Evolutionary conservation across 169 alveolate species (phyloP), one percentile per base, ranked within the genome.

Genomic region (Plasmodium yoelii): DNA sequence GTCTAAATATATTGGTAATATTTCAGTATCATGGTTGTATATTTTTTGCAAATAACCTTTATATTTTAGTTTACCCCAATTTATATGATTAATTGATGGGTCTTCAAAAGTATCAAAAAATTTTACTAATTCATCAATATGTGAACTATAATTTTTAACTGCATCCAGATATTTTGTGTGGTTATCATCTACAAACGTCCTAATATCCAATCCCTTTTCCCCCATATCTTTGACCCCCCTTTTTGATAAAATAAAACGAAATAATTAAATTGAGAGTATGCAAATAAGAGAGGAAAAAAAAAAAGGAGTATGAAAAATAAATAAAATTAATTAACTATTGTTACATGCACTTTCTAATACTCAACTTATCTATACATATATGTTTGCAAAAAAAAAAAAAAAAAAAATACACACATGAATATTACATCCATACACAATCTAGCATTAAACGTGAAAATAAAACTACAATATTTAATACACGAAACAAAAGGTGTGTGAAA

Each of bases 141-240:
- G 88, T 26, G 88, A 26, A 63, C 64, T 75, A 56, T 75, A 75
- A 75, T 75, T 75, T 34, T 75, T 75, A 12, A 75, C 88, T n/a
- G 88, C 88, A 19, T 75, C 88, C 60, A 75, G 56, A 63, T 75
- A 75, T 42, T 75, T 75, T 5, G 88, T 61, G 71, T 75, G 88
- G 44, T 49, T 75, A n/a, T 75, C 88, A 63, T 75, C 88, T 67
- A 75, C 64, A 55, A 51, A 75, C 1, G 88, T 49, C 28, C 88
- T 24, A 18, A 75, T 75, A n/a, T 60, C 88, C 74, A 39, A 47
- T 22, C 49, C 61, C 7, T 65, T 75, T 39, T 63, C 68, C 13
- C 67, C 88, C 75, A 63, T 61, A 19, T 68, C 47, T n/a, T 68
- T 49, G 24, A 22, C 13, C 28, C 46, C 12, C 28, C 8, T 15